phyloP scores from a whole-genome alignment of 257 asterid genomes.

The Cordia subcordata region DNA sequence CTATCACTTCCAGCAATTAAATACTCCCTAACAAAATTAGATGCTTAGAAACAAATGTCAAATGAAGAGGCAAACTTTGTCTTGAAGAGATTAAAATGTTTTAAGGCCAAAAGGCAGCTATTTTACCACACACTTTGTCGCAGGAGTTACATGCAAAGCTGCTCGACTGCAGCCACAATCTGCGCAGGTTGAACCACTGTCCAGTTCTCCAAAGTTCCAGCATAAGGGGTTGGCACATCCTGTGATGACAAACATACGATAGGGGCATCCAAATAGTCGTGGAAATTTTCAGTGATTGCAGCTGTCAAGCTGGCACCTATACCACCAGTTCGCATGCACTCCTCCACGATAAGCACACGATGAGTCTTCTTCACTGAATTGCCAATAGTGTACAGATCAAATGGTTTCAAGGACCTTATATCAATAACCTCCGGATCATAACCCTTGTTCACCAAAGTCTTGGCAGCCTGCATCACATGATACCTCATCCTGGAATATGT shows the following conservation, averaged over 20 bases:
- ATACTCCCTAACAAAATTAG: too few species aligned
- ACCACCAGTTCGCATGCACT: conserved; percentile 93
- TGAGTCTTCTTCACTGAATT: conserved; percentile 82
- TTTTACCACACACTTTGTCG: too few species aligned
- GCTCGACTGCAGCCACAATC: conserved; percentile 79
- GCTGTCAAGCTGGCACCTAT: conserved; percentile 84
- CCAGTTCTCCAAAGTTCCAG: conserved; percentile 72
- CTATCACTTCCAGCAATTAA: too few species aligned
- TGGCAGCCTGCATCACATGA: conserved; percentile 89
- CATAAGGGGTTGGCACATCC: conserved; percentile 86
- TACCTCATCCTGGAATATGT: conserved; percentile 87
- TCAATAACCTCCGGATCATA: conserved; percentile 83
- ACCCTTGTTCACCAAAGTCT: conserved; percentile 68
- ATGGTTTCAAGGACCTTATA: conserved; percentile 78
- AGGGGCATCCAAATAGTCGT: conserved; percentile 76
- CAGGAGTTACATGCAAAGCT: conserved; percentile 46
- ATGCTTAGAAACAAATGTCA: too few species aligned
- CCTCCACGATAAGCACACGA: conserved; percentile 72
- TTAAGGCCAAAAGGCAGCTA: too few species aligned
- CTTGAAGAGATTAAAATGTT: too few species aligned
- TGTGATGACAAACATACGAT: conserved; percentile 71
- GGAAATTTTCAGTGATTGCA: conserved; percentile 62
- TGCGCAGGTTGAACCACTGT: conserved; percentile 84
- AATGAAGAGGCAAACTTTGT: too few species aligned
- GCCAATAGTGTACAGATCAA: conserved; percentile 71